phyloP scores from a whole-genome alignment of 2,329 filamentous ascomycete genomes.

The Pleochaeta shiraiana region DNA sequence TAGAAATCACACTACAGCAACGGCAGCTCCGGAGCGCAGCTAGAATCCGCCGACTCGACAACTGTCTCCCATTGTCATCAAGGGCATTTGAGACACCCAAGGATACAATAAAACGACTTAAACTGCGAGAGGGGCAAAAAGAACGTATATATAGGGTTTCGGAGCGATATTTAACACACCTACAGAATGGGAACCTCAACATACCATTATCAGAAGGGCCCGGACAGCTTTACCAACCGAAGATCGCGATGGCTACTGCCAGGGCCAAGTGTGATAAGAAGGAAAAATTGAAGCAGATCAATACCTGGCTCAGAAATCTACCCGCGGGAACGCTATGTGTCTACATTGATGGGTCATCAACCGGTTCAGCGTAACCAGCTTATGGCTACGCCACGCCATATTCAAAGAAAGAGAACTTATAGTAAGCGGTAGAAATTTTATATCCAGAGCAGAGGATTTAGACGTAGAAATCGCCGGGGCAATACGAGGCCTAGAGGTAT shows the following conservation, averaged over 20 bases:
- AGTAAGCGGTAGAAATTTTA: background rate
- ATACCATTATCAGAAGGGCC: background rate
- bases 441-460: background rate
- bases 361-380: background rate
- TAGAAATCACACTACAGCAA: background rate
- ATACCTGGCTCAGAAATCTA: background rate
- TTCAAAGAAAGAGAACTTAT: background rate
- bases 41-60: background rate
- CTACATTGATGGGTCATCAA: background rate
- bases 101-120: background rate
- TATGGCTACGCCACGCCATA: background rate
- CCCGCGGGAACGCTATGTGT: background rate
- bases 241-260: background rate
- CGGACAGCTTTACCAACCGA: background rate
- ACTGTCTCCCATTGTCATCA: background rate
- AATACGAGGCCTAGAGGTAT: background rate
- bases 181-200: background rate
- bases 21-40: background rate
- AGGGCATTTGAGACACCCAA: background rate
- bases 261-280: background rate
- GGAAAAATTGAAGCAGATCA: background rate
- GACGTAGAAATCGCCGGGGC: background rate
- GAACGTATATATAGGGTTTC: background rate
- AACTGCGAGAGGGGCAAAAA: background rate
- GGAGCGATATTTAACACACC: background rate